Conservation (phyloP, 768 basidiomycete species). For the Leccinum subgranulosum region DNA sequence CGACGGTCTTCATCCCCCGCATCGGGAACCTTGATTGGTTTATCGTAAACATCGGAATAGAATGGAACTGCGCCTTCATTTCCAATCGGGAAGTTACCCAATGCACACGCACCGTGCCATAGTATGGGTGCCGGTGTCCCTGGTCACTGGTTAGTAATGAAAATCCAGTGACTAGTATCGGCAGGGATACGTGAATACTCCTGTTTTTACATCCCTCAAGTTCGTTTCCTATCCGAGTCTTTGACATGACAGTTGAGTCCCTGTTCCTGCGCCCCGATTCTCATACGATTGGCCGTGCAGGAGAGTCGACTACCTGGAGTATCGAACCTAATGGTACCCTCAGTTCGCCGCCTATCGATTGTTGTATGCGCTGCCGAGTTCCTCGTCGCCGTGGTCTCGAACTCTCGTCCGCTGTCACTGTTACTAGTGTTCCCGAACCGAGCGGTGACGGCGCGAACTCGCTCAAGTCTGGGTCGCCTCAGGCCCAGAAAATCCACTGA, state of each 20-base stretch:
- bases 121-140: not conserved
- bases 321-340: not conserved
- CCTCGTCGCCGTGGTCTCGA: not conserved
- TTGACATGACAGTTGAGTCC: not conserved
- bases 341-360: not conserved
- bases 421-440: not conserved
- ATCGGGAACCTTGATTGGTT: not conserved
- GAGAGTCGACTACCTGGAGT: not conserved
- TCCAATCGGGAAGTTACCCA: not conserved
- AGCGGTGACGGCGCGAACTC: not conserved
- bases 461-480: not conserved
- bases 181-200: not conserved
- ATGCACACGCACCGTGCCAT: not conserved
- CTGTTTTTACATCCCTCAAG: not conserved
- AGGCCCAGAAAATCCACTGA: not conserved
- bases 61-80: not conserved
- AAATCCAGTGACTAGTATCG: not conserved
- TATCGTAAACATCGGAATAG: not conserved
- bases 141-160: not conserved
- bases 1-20: not conserved
- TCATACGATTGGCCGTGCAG: not conserved
- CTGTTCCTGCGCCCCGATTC: constrained; percentile 4
- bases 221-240: not conserved
- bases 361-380: not conserved
- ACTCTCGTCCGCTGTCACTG: not conserved